Evolutionary conservation across 768 basidiomycete genomes (phyloP), one percentile per base, ranked within the genome.

Genomic region (Hericium erinaceus): DNA sequence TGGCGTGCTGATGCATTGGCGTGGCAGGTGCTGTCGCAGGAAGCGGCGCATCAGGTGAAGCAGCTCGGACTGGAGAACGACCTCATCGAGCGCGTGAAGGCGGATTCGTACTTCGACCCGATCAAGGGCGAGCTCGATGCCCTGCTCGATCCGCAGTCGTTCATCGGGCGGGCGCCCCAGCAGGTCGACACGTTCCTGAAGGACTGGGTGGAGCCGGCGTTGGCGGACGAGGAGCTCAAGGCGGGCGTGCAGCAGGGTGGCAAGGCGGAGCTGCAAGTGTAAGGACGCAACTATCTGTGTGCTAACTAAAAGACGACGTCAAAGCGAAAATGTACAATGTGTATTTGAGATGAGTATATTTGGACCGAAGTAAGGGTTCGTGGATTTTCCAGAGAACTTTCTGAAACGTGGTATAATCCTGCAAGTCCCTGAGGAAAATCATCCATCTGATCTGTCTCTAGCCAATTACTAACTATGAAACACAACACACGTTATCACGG

Each of bases 1-100:
- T 41, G 48, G 22, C 3, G 20, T 53, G 41, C 55, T 10, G 33
- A 11, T 18, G 50, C 6, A 40, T 33, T 7, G 33, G 33, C 33
- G 33, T 22, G 38, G 16, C 44, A 89, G 84, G 90, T 98, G 11
- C 79, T 98, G 13, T 95, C 92, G 11, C 97, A 99, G 67, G 86
- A 98, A 73, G 95, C 97, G 0, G 94, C 85, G 0, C 78, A 89
- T 60, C 93, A 94, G 68, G 97, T 98, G 61, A 99, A 98, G 74
- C 79, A 94, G 57, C 82, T 95, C 55, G 97, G 97, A 3, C 80
- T 91, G 18, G 89, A 93, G 73, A 98, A 99, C 72, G 95, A 99
- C 71, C 77, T 99, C 37, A 94, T 99, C 66, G 89, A 89, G 53
- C 84, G 97, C 52, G 81, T 98, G 60, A 80, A 80, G 57, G 72